Conservation (phyloP, 2,329 filamentous ascomycete genomes). For the Chaetomium sp. region DNA sequence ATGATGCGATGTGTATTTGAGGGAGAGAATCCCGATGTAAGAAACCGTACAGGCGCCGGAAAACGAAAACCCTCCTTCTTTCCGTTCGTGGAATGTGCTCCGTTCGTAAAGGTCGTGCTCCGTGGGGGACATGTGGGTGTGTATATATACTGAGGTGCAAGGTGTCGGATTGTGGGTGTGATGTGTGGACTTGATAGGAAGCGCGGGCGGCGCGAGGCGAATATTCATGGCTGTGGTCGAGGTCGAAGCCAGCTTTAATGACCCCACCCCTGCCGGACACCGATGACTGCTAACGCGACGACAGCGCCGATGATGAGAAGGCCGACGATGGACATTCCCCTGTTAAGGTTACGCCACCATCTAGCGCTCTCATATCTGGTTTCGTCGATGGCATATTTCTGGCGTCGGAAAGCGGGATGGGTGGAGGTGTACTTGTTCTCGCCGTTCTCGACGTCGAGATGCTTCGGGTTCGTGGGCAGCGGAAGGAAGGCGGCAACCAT, state of each 20-base stretch:
- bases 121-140: background rate
- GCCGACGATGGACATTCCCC: slow-evolving; percentile 59
- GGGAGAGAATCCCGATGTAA: background rate
- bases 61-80: background rate
- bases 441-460: slow-evolving; percentile 48
- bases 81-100: slow-evolving; percentile 15
- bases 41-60: slow-evolving; percentile 11
- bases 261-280: slow-evolving; percentile 54
- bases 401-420: slow-evolving; percentile 40
- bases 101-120: slow-evolving; percentile 19
- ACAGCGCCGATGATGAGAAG: slow-evolving; percentile 57
- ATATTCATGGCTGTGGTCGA: background rate
- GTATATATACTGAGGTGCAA: background rate
- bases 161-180: background rate
- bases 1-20: background rate
- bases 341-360: slow-evolving; percentile 64
- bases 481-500: slow-evolving; percentile 76
- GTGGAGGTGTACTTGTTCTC: slow-evolving; percentile 45
- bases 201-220: background rate
- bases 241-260: background rate
- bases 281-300: slow-evolving; percentile 54
- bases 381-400: slow-evolving; percentile 46
- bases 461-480: slow-evolving; percentile 60
- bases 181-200: background rate
- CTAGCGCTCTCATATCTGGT: slow-evolving; percentile 54